phyloP scores from a whole-genome alignment of 371 early-diverging fungal genomes.

The Syncephalis fuscata region DNA sequence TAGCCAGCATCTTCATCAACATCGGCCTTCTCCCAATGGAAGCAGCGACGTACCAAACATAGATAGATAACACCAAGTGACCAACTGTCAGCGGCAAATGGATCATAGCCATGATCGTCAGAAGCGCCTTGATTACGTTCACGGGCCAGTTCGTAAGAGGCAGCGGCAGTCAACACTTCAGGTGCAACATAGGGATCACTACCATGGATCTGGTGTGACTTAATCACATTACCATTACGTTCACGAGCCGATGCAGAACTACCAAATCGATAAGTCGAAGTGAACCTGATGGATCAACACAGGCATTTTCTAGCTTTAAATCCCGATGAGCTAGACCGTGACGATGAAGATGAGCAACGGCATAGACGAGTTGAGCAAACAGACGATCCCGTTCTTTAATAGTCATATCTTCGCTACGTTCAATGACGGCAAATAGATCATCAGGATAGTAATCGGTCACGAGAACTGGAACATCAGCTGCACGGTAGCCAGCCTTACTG shows the following conservation, averaged over 20 bases:
- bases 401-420: conserved; percentile 36
- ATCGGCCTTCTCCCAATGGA: conserved; percentile 34
- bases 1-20: not conserved
- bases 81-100: conserved; percentile 58
- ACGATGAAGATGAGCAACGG: conserved; percentile 49
- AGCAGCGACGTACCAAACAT: conserved; percentile 53
- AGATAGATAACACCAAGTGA: conserved; percentile 62
- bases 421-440: conserved; percentile 55
- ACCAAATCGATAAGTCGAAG: conserved; percentile 88
- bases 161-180: conserved; percentile 27
- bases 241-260: conserved; percentile 6
- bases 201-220: conserved; percentile 49
- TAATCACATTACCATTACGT: not conserved
- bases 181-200: conserved; percentile 88
- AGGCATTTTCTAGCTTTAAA: conserved; percentile 75
- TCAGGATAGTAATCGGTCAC: conserved; percentile 70
- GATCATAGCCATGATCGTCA: conserved; percentile 24
- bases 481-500: conserved; percentile 18
- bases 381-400: conserved; percentile 46
- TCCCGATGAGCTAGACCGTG: conserved; percentile 77
- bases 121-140: conserved; percentile 6
- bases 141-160: conserved; percentile 17
- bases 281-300: conserved; percentile 45
- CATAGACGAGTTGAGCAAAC: conserved; percentile 57
- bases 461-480: conserved; percentile 12